Base-by-base conservation (phyloP, 192 early-diverging fungal species). In the Coemansia sp. region DNA sequence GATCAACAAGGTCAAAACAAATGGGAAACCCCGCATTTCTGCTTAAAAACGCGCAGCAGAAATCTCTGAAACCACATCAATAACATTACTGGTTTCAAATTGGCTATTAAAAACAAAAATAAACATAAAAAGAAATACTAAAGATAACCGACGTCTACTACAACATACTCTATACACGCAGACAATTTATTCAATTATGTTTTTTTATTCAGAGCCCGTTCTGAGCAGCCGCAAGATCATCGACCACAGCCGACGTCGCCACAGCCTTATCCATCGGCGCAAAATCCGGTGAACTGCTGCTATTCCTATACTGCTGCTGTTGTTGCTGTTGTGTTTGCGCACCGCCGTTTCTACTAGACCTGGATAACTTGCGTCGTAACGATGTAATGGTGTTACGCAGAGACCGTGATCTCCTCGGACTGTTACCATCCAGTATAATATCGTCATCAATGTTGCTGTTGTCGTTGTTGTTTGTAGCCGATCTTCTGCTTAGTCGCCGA, bases 351-450 rank as follows among this genome's bases (percentile, higher is more conserved):
- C 72, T 64, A 40, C 78, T 81, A 8, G 78, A 81, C 25, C 58
- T 66, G 4, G 78, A 81, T 49, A 81, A 66, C 48, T 61, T 71
- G 63, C 78, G 78, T 11, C 73, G 55, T 10, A 81, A 70, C 45
- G 78, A 81, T 16, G 78, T 81, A 36, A 81, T 81, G 0, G 78
- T 81, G 63, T 81, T 81, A 7, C 73, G 61, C 57, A 81, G 57
- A 12, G 78, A 81, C 20, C 78, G 67, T 22, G 78, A 81, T 17
- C 78, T 69, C 20, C 78, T 33, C 11, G 78, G 78, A 54, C 72
- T 74, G 22, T 71, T 71, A 45, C 59, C 52, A n/a, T 25, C 31
- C 5, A 33, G 30, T 7, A 40, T 49, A n/a, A 12, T 28, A 28
- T 48, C 49, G 51, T 61, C 50, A 17, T 48, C 60, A 6, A 29